phyloP scores from a whole-genome alignment of 2,329 filamentous ascomycete genomes.

The Eutypella sp. region DNA sequence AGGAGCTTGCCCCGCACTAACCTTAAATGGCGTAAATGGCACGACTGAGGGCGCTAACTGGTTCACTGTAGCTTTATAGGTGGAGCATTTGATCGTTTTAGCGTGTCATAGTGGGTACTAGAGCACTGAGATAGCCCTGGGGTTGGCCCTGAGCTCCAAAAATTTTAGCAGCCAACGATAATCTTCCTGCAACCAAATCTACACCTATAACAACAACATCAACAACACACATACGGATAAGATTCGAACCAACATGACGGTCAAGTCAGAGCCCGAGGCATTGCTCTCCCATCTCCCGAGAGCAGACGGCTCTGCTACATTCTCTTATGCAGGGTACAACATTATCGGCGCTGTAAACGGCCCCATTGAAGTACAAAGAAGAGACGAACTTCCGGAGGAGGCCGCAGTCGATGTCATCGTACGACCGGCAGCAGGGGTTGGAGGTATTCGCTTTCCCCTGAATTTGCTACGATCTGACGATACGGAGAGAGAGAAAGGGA shows the following conservation, averaged over 20 bases:
- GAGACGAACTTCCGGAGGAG: slow-evolving; percentile 89
- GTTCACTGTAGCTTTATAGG: no score
- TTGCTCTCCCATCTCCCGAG: slow-evolving; percentile 58
- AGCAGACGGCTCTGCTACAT: slow-evolving; percentile 75
- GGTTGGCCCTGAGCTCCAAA: neutral
- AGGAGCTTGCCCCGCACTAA: neutral
- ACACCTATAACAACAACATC: slow-evolving; percentile 3
- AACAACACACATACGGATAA: neutral
- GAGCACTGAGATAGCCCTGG: neutral
- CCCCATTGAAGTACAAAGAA: slow-evolving; percentile 80
- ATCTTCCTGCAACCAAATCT: neutral
- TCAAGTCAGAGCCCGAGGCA: slow-evolving; percentile 44
- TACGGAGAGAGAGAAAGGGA: no score
- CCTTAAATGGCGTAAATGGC: neutral
- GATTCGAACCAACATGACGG: slow-evolving; percentile 34
- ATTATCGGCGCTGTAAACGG: slow-evolving; percentile 87
- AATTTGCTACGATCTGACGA: slow-evolving; percentile 3
- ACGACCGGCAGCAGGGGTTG: slow-evolving; percentile 77
- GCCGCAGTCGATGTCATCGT: slow-evolving; percentile 86
- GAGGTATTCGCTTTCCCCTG: slow-evolving; percentile 49
- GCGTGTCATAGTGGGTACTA: neutral
- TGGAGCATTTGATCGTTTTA: no score
- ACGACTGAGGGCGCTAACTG: no score
- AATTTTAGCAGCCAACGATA: neutral
- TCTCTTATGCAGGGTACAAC: slow-evolving; percentile 70